These are phyloP conservation scores for Penicillium sp. DNA, from an alignment of 2,329 filamentous ascomycete species.

Conservation along the genomic window DNA sequence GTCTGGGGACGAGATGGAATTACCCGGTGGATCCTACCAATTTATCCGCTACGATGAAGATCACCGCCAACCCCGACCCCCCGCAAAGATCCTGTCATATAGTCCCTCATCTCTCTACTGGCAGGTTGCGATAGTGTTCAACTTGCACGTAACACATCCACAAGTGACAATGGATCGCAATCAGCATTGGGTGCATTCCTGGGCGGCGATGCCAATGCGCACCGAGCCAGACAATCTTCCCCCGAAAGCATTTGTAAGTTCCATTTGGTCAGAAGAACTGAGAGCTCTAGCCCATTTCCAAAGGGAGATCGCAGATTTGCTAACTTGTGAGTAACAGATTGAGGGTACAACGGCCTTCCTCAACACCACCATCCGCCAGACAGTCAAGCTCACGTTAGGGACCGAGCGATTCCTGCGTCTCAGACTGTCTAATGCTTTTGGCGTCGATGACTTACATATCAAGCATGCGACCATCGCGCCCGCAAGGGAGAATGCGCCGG, in stretches of 20 bases:
- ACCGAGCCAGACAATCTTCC: background rate
- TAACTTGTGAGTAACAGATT: background rate
- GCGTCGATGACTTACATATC: slow-evolving; percentile 54
- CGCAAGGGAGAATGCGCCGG: slow-evolving; percentile 40
- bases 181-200: background rate
- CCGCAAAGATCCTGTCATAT: no score
- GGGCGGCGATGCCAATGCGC: background rate
- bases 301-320: background rate
- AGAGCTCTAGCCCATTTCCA: no score
- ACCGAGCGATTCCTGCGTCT: slow-evolving; percentile 52
- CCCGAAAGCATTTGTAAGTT: background rate
- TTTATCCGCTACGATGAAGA: no score
- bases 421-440: slow-evolving; percentile 61
- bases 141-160: no score
- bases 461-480: slow-evolving; percentile 54
- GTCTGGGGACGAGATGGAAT: no score
- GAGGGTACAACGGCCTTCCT: slow-evolving; percentile 36
- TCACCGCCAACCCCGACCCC: no score
- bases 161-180: background rate
- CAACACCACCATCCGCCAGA: slow-evolving; percentile 62
- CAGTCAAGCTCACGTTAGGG: slow-evolving; percentile 54
- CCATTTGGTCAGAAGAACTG: no score
- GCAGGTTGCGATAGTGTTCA: no score
- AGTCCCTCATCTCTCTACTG: no score
- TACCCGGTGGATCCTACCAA: no score